Evolutionary conservation across 2,329 filamentous ascomycete genomes (phyloP), one percentile per base, ranked within the genome.

Genomic region (Diaporthe aspalathi): DNA sequence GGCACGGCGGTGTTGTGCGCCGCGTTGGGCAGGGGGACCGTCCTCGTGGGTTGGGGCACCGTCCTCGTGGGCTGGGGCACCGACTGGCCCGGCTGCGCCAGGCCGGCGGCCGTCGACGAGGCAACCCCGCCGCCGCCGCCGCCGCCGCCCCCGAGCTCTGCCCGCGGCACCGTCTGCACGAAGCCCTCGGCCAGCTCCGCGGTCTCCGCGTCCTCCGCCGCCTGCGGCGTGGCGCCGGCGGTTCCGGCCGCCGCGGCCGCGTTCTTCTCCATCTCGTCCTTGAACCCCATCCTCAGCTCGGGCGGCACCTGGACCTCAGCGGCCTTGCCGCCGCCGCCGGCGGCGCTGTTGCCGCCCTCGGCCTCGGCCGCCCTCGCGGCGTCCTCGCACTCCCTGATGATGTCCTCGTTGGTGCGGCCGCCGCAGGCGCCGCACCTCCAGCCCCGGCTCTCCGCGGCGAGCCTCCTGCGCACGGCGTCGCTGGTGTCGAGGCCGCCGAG

Each of bases 401-500:
- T 92, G 72, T 93, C 92, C 66, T 84, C 86, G 78, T 97, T 97
- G 12, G 84, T 87, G 81, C 87, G 91, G 22, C 82, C 90, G 78
- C 94, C 90, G 79, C 95, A 98, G 0, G 84, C 86, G 0, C 85
- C 79, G 81, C 96, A 98, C 67, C 83, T 88, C 87, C 91, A 98
- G 0, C 76, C 78, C 1, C 81, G 81, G 72, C 91, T 94, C 77
- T 92, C 89, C 57, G 79, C 83, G 5, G 96, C 96, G 76, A 96
- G 88, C 56, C 88, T 84, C 76, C 87, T 87, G 68, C 95, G 85
- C 65, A 93, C 89, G 6, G 85, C 86, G 22, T 92, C 90, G 32
- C 84, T 89, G 4, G 92, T 92, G 75, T 98, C 95, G 76, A 98
- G 85, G 0, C 96, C 96, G 16, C 96, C 96, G 1, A 99, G 85